Evolutionary conservation across 1,139 yeast genomes (phyloP).

Genomic region (Taphrina betulina): DNA sequence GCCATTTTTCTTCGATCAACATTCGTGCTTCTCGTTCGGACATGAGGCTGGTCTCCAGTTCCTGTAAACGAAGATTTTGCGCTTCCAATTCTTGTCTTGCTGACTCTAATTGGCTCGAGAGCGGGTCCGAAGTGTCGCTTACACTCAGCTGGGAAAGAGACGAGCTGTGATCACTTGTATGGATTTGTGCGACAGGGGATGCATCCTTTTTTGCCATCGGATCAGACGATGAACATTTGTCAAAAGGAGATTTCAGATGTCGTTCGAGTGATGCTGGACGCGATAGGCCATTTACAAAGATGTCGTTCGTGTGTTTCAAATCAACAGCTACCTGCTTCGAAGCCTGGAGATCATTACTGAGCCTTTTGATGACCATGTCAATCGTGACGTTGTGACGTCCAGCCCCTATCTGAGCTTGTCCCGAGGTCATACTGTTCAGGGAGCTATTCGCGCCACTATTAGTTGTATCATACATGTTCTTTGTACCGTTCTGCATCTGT

Average conservation of each 20-base stretch:
- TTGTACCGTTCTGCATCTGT: neutral
- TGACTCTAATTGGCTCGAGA: conserved; percentile 14
- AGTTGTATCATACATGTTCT: neutral
- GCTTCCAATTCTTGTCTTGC: conserved; percentile 17
- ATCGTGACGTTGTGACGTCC: conserved; percentile 30
- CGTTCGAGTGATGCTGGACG: neutral
- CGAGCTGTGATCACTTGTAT: too few relatives aligned
- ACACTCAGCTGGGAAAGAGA: neutral
- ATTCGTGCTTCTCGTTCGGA: conserved; percentile 24
- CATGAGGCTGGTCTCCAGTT: conserved; percentile 10
- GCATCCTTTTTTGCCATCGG: neutral
- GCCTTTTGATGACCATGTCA: conserved; percentile 31
- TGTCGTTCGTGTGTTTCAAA: conserved; percentile 32
- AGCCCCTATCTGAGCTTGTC: neutral
- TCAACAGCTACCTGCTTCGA: conserved; percentile 34
- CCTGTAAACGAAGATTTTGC: conserved; percentile 16
- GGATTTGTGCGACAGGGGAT: neutral
- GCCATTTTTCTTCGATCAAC: conserved; percentile 6
- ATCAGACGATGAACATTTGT: neutral
- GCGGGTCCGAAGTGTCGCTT: conserved; percentile 2
- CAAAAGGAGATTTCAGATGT: conserved; percentile 3
- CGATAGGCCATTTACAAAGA: neutral
- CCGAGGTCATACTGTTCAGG: neutral
- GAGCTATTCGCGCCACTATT: neutral
- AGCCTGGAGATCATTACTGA: conserved; percentile 18